Percentiles rank a stretch among this genome's conserved stretches.
Conservation (phyloP, 805 yeast genomes). For the Debaryomyces hansenii region DNA sequence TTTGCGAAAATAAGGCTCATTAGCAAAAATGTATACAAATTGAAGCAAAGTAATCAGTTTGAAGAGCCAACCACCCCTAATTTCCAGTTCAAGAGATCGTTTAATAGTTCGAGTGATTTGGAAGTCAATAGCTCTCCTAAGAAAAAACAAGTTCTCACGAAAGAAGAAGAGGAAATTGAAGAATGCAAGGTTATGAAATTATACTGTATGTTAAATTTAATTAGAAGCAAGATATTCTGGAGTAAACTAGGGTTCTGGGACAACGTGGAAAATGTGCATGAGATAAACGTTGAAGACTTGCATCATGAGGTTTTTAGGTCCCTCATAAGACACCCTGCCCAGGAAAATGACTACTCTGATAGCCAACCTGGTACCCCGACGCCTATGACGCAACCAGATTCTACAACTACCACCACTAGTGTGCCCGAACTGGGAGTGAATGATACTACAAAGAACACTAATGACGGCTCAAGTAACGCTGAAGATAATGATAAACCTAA, state of each 20-base stretch:
- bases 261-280: slow-evolving; percentile 35
- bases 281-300: slow-evolving; percentile 25
- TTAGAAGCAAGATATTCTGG: slow-evolving; percentile 80
- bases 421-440: neutral
- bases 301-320: slow-evolving; percentile 18
- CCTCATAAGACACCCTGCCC: slow-evolving; percentile 5
- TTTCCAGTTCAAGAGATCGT: slow-evolving; percentile 28
- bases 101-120: slow-evolving; percentile 1
- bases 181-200: slow-evolving; percentile 39
- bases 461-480: neutral
- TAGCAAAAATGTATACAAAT: slow-evolving; percentile 54
- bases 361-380: neutral
- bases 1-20: slow-evolving; percentile 73
- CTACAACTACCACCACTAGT: neutral
- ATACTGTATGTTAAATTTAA: slow-evolving; percentile 54
- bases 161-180: slow-evolving; percentile 14
- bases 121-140: neutral
- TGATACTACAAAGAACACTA: neutral
- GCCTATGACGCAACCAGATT: neutral
- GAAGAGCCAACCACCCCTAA: slow-evolving; percentile 24
- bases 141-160: too few relatives aligned
- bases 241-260: slow-evolving; percentile 82
- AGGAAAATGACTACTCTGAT: neutral
- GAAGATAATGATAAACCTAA: neutral
- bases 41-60: slow-evolving; percentile 34